A percentile compares a stretch with the other conserved stretches of the same genome.
phyloP scores from a whole-genome alignment of 176 grass and related monocot genomes.

The Musa beccarii region DNA sequence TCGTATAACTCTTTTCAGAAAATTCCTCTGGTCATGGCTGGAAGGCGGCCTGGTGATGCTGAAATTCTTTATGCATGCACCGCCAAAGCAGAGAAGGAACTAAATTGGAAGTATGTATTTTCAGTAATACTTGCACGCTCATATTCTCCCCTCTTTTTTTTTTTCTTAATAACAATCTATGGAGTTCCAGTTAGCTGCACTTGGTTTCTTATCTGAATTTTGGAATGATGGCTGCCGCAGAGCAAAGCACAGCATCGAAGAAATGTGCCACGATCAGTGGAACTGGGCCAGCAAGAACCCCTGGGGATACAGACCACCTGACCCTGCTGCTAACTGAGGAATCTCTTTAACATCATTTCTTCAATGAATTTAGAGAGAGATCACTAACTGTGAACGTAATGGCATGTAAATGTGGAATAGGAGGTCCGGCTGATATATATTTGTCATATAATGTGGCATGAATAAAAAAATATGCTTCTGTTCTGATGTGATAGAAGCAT shows the following conservation, averaged over 20 bases:
- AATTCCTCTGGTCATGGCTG: slow-evolving; percentile 76
- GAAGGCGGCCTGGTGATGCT: slow-evolving; percentile 68
- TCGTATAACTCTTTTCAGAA: slow-evolving; percentile 34
- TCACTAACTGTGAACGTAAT: not conserved
- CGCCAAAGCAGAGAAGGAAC: slow-evolving; percentile 79
- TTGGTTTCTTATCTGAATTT: not conserved
- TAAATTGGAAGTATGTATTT: slow-evolving; percentile 76
- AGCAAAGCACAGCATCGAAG: slow-evolving; percentile 1
- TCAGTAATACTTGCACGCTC: too few relatives aligned
- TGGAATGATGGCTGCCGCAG: not conserved
- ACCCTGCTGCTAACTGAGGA: slow-evolving; percentile 23
- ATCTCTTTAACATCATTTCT: not conserved
- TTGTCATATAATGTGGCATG: not conserved
- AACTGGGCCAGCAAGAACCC: slow-evolving; percentile 10
- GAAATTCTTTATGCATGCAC: slow-evolving; percentile 74
- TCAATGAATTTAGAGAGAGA: not conserved
- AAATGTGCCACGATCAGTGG: slow-evolving; percentile 9
- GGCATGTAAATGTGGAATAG: not conserved
- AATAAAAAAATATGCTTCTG: not conserved
- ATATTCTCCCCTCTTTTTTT: too few relatives aligned
- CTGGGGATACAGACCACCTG: not conserved
- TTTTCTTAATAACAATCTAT: too few relatives aligned
- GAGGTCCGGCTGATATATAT: not conserved
- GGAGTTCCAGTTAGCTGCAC: too few relatives aligned
- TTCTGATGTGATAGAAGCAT: not conserved